Percentiles rank a stretch among this genome's conserved stretches.
Evolutionary conservation across 208 protist genomes (phyloP).

Genomic region (Wallacemonas sp.): DNA sequence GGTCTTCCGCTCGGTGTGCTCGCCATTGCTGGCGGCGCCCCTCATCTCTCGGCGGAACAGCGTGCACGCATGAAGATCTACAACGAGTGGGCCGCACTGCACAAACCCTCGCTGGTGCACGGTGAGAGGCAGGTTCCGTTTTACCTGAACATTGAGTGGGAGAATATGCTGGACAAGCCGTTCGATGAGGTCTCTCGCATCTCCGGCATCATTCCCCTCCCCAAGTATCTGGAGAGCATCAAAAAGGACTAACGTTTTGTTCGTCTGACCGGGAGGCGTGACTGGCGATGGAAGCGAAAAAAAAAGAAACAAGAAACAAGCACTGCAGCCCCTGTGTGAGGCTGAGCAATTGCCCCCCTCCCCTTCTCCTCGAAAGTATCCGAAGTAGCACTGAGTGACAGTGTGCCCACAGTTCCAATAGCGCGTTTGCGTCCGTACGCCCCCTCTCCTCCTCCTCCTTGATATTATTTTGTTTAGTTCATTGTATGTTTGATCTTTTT

Average conservation of each 20-base stretch:
- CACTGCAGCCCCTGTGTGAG: no score
- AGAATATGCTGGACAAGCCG: constrained; percentile 60
- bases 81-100: constrained; percentile 53
- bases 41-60: constrained; percentile 53
- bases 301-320: no score
- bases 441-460: no score
- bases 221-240: constrained; percentile 38
- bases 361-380: no score
- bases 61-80: constrained; percentile 46
- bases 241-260: constrained; percentile 1
- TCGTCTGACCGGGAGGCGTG: no score
- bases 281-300: no score
- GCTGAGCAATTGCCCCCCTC: no score
- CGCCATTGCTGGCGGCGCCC: constrained; percentile 60
- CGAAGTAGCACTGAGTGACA: no score
- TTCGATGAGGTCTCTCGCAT: constrained; percentile 50
- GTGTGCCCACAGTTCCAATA: no score
- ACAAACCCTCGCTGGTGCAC: constrained; percentile 57
- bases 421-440: no score
- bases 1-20: constrained; percentile 78
- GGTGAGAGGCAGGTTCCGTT: constrained; percentile 45
- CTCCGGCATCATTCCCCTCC: constrained; percentile 71
- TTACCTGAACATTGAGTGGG: constrained; percentile 78
- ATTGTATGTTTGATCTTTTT: no score
- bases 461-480: no score